Percentiles rank a stretch among this genome's conserved stretches.
Conservation (phyloP, 192 early-diverging fungal species). For the Podila epicladia region DNA sequence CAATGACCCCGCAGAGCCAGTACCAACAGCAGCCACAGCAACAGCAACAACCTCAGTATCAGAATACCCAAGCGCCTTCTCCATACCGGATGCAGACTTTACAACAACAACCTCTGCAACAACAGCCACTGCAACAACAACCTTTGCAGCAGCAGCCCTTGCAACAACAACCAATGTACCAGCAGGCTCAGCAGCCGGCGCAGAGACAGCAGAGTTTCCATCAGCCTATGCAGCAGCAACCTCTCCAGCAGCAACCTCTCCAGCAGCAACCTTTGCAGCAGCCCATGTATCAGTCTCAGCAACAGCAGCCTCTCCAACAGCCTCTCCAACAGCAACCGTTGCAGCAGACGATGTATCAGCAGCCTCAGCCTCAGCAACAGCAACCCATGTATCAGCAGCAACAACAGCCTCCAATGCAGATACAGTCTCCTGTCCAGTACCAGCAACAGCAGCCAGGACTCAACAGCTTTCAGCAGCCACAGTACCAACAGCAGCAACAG, state of each 20-base stretch:
- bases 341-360: slow-evolving; percentile 3
- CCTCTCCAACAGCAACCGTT: background rate
- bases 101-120: slow-evolving; percentile 15
- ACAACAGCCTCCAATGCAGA: slow-evolving; percentile 5
- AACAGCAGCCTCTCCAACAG: slow-evolving; percentile 5
- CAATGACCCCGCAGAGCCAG: too few relatives aligned
- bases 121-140: slow-evolving; percentile 15
- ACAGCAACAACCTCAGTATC: slow-evolving; percentile 23
- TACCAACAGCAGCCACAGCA: slow-evolving; percentile 9
- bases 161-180: slow-evolving; percentile 5
- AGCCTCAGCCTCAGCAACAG: slow-evolving; percentile 11
- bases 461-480: slow-evolving; percentile 5
- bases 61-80: slow-evolving; percentile 6
- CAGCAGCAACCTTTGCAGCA: slow-evolving; percentile 12
- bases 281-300: slow-evolving; percentile 8
- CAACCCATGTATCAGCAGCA: slow-evolving; percentile 19
- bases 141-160: slow-evolving; percentile 9
- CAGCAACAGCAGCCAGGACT: slow-evolving; percentile 10
- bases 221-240: slow-evolving; percentile 11
- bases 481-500: slow-evolving; percentile 42
- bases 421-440: slow-evolving; percentile 4
- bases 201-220: slow-evolving; percentile 22
- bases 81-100: slow-evolving; percentile 3
- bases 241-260: slow-evolving; percentile 30
- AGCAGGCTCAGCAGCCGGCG: slow-evolving; percentile 24